A percentile compares a stretch with the other conserved stretches of the same genome.
phyloP scores from a whole-genome alignment of 805 yeast genomes.

The Hanseniaspora pseudoguilliermondii region DNA sequence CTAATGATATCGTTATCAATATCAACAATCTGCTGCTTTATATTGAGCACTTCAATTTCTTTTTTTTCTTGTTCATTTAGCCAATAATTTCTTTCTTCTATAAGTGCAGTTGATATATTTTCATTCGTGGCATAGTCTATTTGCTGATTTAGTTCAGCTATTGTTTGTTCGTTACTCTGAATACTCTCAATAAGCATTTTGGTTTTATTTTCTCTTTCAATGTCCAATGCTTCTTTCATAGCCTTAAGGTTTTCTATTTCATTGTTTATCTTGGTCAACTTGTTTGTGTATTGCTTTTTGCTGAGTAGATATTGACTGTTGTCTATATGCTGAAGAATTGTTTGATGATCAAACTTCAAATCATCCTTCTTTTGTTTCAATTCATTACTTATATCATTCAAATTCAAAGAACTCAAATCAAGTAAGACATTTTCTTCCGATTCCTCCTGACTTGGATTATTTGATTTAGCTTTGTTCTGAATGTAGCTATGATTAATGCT shows the following conservation, averaged over 20 bases:
- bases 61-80: not conserved
- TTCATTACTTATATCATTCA: conserved; percentile 1
- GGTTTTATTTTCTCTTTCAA: conserved; percentile 1
- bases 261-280: not conserved
- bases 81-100: conserved; percentile 1
- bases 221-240: not conserved
- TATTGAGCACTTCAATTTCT: not conserved
- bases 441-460: not conserved
- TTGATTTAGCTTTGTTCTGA: not conserved
- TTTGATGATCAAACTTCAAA: conserved; percentile 6
- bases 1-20: not conserved
- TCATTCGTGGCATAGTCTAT: not conserved
- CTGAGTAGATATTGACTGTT: not conserved
- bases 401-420: not conserved
- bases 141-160: not conserved
- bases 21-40: not conserved
- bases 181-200: not conserved
- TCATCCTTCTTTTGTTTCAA: conserved; percentile 4
- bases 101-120: not conserved
- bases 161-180: not conserved
- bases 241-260: conserved; percentile 1
- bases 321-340: conserved; percentile 4
- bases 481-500: not conserved
- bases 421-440: not conserved
- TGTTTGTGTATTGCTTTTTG: not conserved